Conservation (phyloP, 805 yeast genomes). For the Debaryomyces castellii region DNA sequence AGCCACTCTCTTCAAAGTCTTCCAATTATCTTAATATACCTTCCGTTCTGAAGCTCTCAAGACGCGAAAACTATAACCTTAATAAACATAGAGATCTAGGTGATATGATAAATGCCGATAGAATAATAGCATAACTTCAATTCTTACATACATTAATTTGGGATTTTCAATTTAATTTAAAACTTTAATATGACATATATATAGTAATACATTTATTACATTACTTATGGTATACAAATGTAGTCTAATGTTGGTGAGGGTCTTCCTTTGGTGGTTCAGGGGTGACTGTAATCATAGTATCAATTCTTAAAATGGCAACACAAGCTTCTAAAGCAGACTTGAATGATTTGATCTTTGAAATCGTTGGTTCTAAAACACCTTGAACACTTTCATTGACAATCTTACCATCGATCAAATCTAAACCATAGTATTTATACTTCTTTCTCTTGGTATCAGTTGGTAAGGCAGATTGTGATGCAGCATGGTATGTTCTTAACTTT, state of each 20-base stretch:
- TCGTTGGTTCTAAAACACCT: constrained; percentile 95
- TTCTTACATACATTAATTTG: background rate
- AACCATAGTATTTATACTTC: constrained; percentile 86
- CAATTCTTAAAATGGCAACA: constrained; percentile 94
- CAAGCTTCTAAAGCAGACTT: constrained; percentile 98
- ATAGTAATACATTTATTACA: constrained; percentile 1
- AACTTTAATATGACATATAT: background rate
- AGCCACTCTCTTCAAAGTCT: constrained; percentile 12
- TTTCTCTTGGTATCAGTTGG: constrained; percentile 82
- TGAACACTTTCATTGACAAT: constrained; percentile 78
- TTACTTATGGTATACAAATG: background rate
- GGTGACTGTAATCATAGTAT: constrained; percentile 95
- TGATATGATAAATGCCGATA: constrained; percentile 9
- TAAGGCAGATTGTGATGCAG: constrained; percentile 86
- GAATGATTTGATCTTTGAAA: constrained; percentile 87
- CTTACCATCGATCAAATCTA: constrained; percentile 88
- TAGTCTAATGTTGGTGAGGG: constrained; percentile 72
- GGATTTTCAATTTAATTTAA: background rate
- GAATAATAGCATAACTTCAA: constrained; percentile 8
- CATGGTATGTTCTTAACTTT: constrained; percentile 92
- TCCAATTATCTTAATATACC: constrained; percentile 7
- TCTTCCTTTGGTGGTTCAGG: constrained; percentile 94
- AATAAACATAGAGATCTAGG: background rate
- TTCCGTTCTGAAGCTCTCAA: background rate
- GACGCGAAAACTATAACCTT: background rate